Percentiles rank a stretch among this genome's conserved stretches.
Evolutionary conservation across 495 filamentous ascomycete genomes (phyloP).

Genomic region (Annulohypoxylon moriforme): DNA sequence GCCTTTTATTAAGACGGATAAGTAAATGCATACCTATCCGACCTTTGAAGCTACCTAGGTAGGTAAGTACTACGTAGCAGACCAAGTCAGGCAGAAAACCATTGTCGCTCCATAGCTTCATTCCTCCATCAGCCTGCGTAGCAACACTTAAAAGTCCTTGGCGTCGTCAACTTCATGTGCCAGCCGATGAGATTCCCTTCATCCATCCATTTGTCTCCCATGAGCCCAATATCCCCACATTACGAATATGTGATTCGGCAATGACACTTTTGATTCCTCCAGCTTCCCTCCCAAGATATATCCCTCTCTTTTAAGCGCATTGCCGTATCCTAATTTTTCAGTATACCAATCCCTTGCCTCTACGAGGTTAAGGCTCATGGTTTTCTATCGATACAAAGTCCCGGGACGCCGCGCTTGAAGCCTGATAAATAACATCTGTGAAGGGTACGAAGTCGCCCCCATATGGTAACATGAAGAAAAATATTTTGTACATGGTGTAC

Average conservation of each 20-base stretch:
- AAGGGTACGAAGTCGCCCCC: conserved; percentile 6
- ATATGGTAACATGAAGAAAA: conserved; percentile 30
- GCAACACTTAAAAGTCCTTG: not conserved
- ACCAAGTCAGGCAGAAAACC: conserved; percentile 4
- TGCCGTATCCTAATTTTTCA: conserved; percentile 4
- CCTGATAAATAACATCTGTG: conserved; percentile 15
- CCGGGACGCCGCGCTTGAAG: conserved; percentile 43
- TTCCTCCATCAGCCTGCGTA: conserved; percentile 22
- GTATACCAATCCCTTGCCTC: conserved; percentile 8
- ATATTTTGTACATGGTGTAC: conserved; percentile 25
- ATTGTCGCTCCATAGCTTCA: conserved; percentile 21
- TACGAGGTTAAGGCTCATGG: conserved; percentile 7
- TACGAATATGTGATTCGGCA: conserved; percentile 21
- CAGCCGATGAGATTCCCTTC: conserved; percentile 11
- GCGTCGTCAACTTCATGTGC: conserved; percentile 11
- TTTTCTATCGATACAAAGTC: conserved; percentile 39
- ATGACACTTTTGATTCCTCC: not conserved
- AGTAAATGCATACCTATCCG: conserved; percentile 9
- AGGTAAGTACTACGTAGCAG: not conserved
- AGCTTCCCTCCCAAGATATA: not conserved
- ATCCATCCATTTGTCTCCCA: not conserved
- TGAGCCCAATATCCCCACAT: conserved; percentile 11
- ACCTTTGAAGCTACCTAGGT: not conserved
- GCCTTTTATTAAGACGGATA: conserved; percentile 17
- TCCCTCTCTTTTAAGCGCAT: conserved; percentile 1